A percentile compares a stretch with the other conserved stretches of the same genome.
phyloP scores from a whole-genome alignment of 106 monocot genomes.

The Gastrodia elata region DNA sequence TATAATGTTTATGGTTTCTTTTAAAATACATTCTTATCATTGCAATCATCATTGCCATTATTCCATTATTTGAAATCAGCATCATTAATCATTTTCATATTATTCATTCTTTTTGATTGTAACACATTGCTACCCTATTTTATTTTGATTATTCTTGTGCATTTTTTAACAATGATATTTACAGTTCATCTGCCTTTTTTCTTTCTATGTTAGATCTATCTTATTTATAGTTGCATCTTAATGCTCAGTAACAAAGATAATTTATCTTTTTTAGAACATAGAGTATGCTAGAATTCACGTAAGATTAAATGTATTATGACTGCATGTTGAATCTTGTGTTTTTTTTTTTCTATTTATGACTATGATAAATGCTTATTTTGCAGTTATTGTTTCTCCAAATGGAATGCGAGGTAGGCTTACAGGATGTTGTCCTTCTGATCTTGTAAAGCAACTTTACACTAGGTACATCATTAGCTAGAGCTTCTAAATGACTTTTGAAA shows the following conservation, averaged over 20 bases:
- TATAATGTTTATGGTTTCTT: too few relatives aligned
- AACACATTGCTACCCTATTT: too few relatives aligned
- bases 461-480: conserved; percentile 32
- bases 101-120: background rate
- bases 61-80: background rate
- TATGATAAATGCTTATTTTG: conserved; percentile 10
- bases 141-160: too few relatives aligned
- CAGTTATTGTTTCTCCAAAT: conserved; percentile 89
- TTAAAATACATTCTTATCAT: background rate
- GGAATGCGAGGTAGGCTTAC: conserved; percentile 83
- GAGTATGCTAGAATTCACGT: background rate
- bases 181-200: background rate
- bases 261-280: background rate
- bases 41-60: background rate
- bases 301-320: background rate
- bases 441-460: conserved; percentile 80
- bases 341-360: background rate
- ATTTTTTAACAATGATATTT: background rate
- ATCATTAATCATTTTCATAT: background rate
- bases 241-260: background rate
- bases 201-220: background rate
- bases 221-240: background rate
- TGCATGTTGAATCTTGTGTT: background rate
- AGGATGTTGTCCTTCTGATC: conserved; percentile 82
- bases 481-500: background rate